phyloP scores from a whole-genome alignment of 345 rosid species.

The Hibiscus tridactylites region DNA sequence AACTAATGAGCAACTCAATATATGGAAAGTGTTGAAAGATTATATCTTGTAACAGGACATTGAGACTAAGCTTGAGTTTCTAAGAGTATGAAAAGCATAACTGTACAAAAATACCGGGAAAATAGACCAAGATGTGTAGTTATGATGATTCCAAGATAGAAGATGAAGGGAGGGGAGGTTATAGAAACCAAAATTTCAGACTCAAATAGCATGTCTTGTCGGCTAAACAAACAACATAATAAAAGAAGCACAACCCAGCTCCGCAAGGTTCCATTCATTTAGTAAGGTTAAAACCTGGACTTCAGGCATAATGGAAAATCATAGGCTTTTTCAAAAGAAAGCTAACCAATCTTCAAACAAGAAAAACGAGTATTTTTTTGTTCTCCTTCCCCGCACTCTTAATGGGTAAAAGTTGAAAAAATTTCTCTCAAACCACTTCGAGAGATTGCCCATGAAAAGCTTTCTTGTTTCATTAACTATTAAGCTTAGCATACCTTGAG shows the following conservation, averaged over 20 bases:
- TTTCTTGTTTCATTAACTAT: background rate
- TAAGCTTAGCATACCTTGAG: constrained; percentile 58
- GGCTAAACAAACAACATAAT: background rate
- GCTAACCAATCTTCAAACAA: background rate
- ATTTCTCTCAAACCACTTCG: background rate
- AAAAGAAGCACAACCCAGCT: background rate
- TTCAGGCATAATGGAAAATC: background rate
- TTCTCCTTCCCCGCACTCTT: background rate
- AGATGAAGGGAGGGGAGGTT: background rate
- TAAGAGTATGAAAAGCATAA: background rate
- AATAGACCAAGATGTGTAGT: background rate
- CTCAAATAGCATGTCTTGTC: background rate
- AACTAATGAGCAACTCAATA: background rate
- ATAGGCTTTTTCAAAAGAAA: background rate
- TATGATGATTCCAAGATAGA: background rate
- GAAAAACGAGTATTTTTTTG: background rate
- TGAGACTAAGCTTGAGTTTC: background rate
- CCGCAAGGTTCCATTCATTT: background rate
- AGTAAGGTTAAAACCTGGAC: background rate
- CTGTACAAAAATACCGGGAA: background rate
- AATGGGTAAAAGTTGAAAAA: background rate
- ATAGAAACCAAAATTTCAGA: background rate
- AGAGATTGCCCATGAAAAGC: background rate
- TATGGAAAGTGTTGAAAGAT: background rate
- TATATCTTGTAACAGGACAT: background rate